Evolutionary conservation across 73 alveolate species (phyloP).

Genomic region (Blepharisma japonicum): DNA sequence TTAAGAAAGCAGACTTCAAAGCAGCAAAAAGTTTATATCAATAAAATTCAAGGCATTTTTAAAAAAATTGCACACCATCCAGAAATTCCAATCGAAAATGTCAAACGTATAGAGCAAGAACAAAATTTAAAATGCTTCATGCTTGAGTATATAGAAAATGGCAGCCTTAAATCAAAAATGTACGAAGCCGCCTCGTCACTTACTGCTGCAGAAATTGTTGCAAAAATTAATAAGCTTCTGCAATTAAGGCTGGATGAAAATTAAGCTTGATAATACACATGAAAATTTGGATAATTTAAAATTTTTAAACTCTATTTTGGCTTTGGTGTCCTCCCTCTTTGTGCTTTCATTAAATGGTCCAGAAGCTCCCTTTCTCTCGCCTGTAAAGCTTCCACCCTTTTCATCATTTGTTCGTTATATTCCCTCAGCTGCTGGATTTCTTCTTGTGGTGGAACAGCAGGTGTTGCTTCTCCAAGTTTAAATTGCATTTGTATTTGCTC

Average conservation of each 20-base stretch:
- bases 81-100: neutral
- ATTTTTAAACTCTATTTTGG: too few species aligned
- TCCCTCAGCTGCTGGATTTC: neutral
- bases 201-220: constrained; percentile 15
- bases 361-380: constrained; percentile 91
- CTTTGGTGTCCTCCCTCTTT: too few species aligned
- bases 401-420: constrained; percentile 26
- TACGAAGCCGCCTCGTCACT: neutral
- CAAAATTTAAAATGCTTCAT: neutral
- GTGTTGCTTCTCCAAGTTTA: constrained; percentile 74
- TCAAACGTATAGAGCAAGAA: neutral
- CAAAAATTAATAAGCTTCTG: neutral
- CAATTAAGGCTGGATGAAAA: too few species aligned
- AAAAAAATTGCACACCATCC: constrained; percentile 19
- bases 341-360: constrained; percentile 13
- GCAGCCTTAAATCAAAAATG: neutral
- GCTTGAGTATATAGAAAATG: neutral
- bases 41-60: neutral
- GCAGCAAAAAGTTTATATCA: neutral
- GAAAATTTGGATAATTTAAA: too few species aligned
- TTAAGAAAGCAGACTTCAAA: neutral
- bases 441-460: constrained; percentile 54
- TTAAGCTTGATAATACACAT: too few species aligned
- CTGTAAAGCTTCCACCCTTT: constrained; percentile 84
- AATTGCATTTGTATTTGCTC: constrained; percentile 50